A percentile compares a stretch with the other conserved stretches of the same genome.
Conservation (phyloP, 2,329 filamentous ascomycete genomes). For the Talaromyces sp. region DNA sequence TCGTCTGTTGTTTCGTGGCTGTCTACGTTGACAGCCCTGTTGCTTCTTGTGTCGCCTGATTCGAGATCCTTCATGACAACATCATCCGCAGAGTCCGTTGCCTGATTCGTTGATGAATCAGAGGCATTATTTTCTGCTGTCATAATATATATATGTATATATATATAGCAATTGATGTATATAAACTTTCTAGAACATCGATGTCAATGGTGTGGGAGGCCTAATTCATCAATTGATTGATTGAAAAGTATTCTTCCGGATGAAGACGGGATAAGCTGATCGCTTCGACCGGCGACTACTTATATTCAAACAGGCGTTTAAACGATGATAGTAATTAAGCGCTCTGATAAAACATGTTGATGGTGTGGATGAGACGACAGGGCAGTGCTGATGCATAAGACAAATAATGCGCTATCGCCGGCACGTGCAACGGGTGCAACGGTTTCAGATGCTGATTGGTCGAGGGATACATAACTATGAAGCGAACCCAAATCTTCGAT, state of each 20-base stretch:
- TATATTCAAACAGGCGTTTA: background rate
- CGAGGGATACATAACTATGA: background rate
- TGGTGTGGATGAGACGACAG: background rate
- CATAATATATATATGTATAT: background rate
- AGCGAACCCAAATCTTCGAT: background rate
- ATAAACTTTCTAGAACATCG: background rate
- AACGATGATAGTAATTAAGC: background rate
- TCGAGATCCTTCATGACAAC: conserved; percentile 9
- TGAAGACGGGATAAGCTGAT: background rate
- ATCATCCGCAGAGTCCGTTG: background rate
- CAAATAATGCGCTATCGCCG: background rate
- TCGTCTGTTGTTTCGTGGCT: conserved; percentile 1
- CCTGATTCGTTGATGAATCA: background rate
- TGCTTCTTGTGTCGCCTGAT: conserved; percentile 2
- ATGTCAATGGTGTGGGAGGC: too few species aligned
- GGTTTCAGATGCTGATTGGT: background rate
- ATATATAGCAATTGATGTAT: background rate
- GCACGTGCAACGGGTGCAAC: too few species aligned
- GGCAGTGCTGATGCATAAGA: background rate
- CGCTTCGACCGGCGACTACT: background rate
- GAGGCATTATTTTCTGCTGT: background rate
- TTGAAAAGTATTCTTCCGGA: background rate
- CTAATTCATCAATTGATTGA: too few species aligned
- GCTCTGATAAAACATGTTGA: background rate
- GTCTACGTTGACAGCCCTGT: background rate